These are phyloP conservation scores for Ophiobolus disseminans DNA, from an alignment of 2,329 filamentous ascomycete species.

Conservation along the genomic window DNA sequence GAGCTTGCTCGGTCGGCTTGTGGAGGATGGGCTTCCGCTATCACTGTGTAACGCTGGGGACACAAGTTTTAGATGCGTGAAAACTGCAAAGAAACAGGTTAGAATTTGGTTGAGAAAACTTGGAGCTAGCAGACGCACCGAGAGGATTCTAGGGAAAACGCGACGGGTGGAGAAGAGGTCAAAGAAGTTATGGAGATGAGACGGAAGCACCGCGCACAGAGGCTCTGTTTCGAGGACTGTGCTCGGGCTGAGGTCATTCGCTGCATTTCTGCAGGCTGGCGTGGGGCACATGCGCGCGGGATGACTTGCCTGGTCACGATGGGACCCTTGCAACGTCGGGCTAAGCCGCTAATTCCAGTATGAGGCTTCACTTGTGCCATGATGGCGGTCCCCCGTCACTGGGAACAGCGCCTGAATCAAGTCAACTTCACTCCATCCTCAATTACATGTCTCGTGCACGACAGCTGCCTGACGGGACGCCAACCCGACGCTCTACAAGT, in stretches of 20 bases:
- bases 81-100: not conserved
- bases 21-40: conserved; percentile 17
- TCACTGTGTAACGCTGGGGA: conserved; percentile 31
- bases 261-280: conserved; percentile 13
- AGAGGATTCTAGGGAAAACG: too few relatives aligned
- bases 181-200: conserved; percentile 10
- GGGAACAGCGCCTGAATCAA: conserved; percentile 7
- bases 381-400: conserved; percentile 21
- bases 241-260: conserved; percentile 38
- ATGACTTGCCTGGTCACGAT: conserved; percentile 10
- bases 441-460: conserved; percentile 7
- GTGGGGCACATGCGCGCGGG: conserved; percentile 24
- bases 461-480: not conserved
- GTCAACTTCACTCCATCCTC: conserved; percentile 1
- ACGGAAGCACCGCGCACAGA: conserved; percentile 8
- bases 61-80: conserved; percentile 11
- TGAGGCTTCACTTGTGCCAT: conserved; percentile 17
- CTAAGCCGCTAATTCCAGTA: conserved; percentile 28
- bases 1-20: not conserved
- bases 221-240: conserved; percentile 21
- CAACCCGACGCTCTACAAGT: not conserved
- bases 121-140: too few relatives aligned
- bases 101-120: not conserved
- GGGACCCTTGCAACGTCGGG: conserved; percentile 18
- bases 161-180: not conserved